Evolutionary conservation across 1,284 basidiomycete genomes (phyloP), one percentile per base, ranked within the genome.

Genomic region (Pulchroboletus neoregius): DNA sequence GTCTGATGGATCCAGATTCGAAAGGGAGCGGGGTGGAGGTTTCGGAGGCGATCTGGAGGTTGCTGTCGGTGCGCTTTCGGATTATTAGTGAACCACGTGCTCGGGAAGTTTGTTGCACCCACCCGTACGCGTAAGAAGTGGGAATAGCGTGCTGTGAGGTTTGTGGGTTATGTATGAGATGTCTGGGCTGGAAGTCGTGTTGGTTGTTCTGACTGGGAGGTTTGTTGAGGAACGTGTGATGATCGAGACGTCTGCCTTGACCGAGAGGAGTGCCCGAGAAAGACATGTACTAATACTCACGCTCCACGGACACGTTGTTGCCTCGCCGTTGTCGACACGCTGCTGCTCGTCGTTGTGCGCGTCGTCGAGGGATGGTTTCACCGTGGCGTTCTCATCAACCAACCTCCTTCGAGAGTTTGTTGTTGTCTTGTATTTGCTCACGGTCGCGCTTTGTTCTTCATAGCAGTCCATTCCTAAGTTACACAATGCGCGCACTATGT

Each of bases 231-330:
- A 89, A 88, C 47, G 84, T 75, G 64, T 74, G 71, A 65, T 83
- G 85, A 76, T 87, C 85, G 64, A 87, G 78, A 72, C 86, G 81
- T 77, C 83, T 84, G 74, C 81, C 82, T 80, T 87, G 83, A 71
- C 82, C 83, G 57, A 88, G 70, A 48, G 86, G 85, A 67, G 85
- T 88, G 67, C 80, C 78, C 66, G 84, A 77, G 79, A 89, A 89
- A 69, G 86, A 88, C 87, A 89, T 89, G 75, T 75, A 82, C 63
- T 48, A 39, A 12, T 22, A 43, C 23, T 39, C 38, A 39, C 51
- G 23, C 41, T 31, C 52, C 15, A 16, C 16, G 6, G 12, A 47
- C 58, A 61, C 56, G 58, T 43, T 54, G 57, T 10, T 27, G 23
- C 50, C 56, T 43, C 58, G 36, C 44, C 45, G 54, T 10, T 23